Base-by-base conservation (phyloP, 768 basidiomycete species). In the Suillus brevipes region DNA sequence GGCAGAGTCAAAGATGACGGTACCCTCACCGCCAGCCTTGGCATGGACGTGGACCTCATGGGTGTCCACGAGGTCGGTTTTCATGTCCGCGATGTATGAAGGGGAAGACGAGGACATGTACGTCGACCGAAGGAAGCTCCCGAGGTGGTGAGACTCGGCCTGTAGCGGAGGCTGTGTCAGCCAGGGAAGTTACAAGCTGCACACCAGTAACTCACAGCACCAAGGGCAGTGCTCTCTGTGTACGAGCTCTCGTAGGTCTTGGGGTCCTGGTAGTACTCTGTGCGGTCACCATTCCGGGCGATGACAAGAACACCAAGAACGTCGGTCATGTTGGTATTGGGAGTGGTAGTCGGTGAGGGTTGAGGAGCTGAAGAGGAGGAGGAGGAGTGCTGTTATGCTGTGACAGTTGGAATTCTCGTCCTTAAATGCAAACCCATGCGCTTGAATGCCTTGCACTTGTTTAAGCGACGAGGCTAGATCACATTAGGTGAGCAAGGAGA, bases 1-100 rank as follows among this genome's bases (percentile, higher is more conserved):
- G 38, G 92, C 89, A 7, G 90, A 90, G 81, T 95, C 92, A 76
- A 92, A 91, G 69, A 94, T 92, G 60, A 91, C 88, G n/a, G 87
- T 82, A 56, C 93, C 92, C 74, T 95, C 93, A 60, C 88, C 89
- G 55, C 92, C 92, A 61, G 88, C 88, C 79, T 95, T 94, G 75
- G 90, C 91, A 67, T 87, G 88, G 61, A 90, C 84, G 69, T 88
- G 88, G 70, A 94, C 82, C 74, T 91, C 85, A 69, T 80, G 83
- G 73, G 89, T 89, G 80, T 91, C 84, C 40, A 89, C 89, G 70
- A 93, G 81, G 72, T 91, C 88, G 36, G 81, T 74, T 65, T 83
- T 81, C 76, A 93, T 86, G 64, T 83, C 86, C 59, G 82, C 76
- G 69, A 93, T 90, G 76, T 86, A 89, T 34, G 88, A 88, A 10